Evolutionary conservation across 768 basidiomycete genomes (phyloP).

Genomic region (Pulveroboletus ravenelii): DNA sequence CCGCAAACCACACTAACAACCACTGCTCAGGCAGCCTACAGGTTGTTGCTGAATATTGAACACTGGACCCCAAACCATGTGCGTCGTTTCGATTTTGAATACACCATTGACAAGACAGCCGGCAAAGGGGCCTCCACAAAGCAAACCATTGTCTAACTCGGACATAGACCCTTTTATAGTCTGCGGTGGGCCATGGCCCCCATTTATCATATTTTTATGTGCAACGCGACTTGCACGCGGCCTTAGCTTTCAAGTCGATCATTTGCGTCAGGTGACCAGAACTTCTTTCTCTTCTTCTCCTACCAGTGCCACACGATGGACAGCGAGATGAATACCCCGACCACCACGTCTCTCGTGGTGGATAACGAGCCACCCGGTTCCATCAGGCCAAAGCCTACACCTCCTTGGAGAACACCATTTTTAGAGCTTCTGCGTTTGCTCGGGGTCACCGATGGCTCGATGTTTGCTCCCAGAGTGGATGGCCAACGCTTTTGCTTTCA

Average conservation of each 20-base stretch:
- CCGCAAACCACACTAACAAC: background rate
- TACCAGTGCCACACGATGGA: slow-evolving; percentile 12
- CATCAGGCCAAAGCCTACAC: background rate
- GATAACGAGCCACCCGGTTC: background rate
- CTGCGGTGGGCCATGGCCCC: too few relatives aligned
- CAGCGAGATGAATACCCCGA: background rate
- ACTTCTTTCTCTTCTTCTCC: slow-evolving; percentile 2
- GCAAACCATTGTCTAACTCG: too few relatives aligned
- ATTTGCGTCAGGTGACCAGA: slow-evolving; percentile 5
- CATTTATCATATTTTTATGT: too few relatives aligned
- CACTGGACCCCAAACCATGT: background rate
- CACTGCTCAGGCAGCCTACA: background rate
- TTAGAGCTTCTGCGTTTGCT: slow-evolving; percentile 8
- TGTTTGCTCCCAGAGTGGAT: background rate
- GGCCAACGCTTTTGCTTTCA: slow-evolving; percentile 13
- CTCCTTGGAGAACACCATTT: slow-evolving; percentile 10
- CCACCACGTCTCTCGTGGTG: slow-evolving; percentile 8
- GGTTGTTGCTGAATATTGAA: too few relatives aligned
- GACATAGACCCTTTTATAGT: background rate
- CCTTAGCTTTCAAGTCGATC: background rate
- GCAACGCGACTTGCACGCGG: background rate
- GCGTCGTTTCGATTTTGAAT: background rate
- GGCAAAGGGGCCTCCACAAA: background rate
- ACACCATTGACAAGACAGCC: background rate
- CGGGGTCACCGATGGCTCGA: background rate